Evolutionary conservation across 257 asterid genomes (phyloP), one percentile per base, ranked within the genome.

Genomic region (Nicotiana benthamiana): DNA sequence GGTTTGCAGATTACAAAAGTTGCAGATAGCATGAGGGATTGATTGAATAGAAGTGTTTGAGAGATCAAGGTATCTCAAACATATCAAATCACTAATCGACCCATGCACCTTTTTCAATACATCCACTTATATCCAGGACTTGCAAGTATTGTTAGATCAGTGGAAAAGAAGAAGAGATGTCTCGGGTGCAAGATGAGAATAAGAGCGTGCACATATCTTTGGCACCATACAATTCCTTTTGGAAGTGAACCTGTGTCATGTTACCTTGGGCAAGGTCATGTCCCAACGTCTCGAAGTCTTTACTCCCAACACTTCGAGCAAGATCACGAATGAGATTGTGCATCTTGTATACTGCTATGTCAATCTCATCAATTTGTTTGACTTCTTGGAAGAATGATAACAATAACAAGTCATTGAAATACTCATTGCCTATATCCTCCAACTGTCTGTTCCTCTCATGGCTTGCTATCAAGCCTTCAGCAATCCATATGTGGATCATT

Each of bases 41-140:
- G 62, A 20, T 52, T 26, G 46, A 46, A 81, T 54, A n/a, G 64
- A 68, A 72, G 75, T 85, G 67, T 36, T 56, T 26, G 81, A 68
- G 22, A 82, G 80, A 66, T 85, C 83, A 61, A 85, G 87, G 67
- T 78, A 82, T 70, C 85, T 85, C 77, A 85, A 80, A 28, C 70
- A 79, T 46, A 81, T 67, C 16, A 84, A 66, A 81, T 36, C 57
- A 24, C 85, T 15, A 67, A 77, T 56, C 26, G 82, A 77, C 48
- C 77, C 85, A 61, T 83, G 30, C 80, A 83, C 16, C 28, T 52
- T 48, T 70, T 79, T 70, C 24, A 26, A 79, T 54, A 27, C 77
- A 27, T 0, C 75, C 60, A 75, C 40, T 20, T 77, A 84, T 66
- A 10, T 52, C 80, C 74, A 82, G 67, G 61, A 75, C 62, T 7